These are phyloP conservation scores for Fusarium dimerum DNA, from an alignment of 2,329 filamentous ascomycete genomes.

Conservation along the genomic window DNA sequence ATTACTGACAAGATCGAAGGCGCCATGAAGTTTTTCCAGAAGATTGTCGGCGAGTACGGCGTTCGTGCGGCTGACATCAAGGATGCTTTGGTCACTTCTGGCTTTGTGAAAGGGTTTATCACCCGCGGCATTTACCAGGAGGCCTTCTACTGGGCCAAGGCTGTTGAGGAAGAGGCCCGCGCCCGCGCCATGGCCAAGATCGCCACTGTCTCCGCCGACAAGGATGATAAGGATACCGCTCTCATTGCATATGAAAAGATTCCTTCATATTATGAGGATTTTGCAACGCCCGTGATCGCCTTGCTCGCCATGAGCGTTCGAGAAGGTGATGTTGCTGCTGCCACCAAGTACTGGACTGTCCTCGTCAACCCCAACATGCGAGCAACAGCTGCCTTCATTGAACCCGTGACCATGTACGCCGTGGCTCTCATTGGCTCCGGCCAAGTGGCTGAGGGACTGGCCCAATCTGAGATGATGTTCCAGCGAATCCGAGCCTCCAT, in stretches of 20 bases:
- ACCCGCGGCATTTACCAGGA: slow-evolving; percentile 69
- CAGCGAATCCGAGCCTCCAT: slow-evolving; percentile 70
- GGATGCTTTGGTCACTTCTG: slow-evolving; percentile 69
- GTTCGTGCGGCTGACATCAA: slow-evolving; percentile 64
- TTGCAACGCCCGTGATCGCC: slow-evolving; percentile 68
- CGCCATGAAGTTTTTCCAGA: slow-evolving; percentile 82
- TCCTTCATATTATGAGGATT: slow-evolving; percentile 48
- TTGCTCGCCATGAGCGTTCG: slow-evolving; percentile 87
- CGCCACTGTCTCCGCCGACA: slow-evolving; percentile 77
- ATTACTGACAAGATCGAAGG: slow-evolving; percentile 77
- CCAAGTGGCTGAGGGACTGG: slow-evolving; percentile 77
- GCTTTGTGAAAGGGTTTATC: slow-evolving; percentile 78
- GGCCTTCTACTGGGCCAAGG: slow-evolving; percentile 72
- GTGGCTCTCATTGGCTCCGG: slow-evolving; percentile 85
- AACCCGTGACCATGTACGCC: slow-evolving; percentile 88
- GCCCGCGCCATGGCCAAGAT: slow-evolving; percentile 70
- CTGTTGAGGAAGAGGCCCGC: slow-evolving; percentile 60
- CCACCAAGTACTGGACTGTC: slow-evolving; percentile 78
- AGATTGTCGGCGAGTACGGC: slow-evolving; percentile 66
- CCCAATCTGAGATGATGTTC: slow-evolving; percentile 84
- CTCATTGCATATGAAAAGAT: slow-evolving; percentile 65
- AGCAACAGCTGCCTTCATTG: slow-evolving; percentile 69
- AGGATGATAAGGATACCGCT: slow-evolving; percentile 69
- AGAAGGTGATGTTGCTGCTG: slow-evolving; percentile 74
- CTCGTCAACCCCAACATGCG: slow-evolving; percentile 64